Evolutionary conservation across 345 rosid species (phyloP).

Genomic region (Laguncularia racemosa): DNA sequence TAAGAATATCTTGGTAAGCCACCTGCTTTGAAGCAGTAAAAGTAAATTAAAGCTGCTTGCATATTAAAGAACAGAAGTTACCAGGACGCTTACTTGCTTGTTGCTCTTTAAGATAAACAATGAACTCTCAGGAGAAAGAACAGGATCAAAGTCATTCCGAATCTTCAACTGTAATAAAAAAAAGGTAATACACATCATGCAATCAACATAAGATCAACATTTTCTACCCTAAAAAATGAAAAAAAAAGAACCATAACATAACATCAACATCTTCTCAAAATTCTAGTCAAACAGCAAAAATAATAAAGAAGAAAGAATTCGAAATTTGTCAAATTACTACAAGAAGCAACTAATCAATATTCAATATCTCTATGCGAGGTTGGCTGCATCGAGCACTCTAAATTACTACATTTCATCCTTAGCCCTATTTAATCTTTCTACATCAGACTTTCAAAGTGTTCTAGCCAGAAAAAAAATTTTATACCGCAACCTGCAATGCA

Average conservation of each 20-base stretch:
- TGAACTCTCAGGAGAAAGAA: conserved; percentile 99
- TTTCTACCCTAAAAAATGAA: too few relatives aligned
- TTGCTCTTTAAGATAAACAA: conserved; percentile 91
- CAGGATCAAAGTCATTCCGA: conserved; percentile 99
- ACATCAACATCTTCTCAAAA: neutral
- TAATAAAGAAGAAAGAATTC: conserved; percentile 1
- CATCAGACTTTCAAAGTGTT: neutral
- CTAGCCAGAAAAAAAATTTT: too few relatives aligned
- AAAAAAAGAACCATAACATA: too few relatives aligned
- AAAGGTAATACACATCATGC: conserved; percentile 7
- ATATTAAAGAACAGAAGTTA: conserved; percentile 12
- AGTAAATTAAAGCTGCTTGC: neutral
- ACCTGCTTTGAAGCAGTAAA: conserved; percentile 41
- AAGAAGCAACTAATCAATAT: neutral
- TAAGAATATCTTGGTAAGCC: conserved; percentile 73
- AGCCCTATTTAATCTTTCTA: too few relatives aligned
- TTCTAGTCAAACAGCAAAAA: neutral
- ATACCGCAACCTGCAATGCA: too few relatives aligned
- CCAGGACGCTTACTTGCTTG: conserved; percentile 58
- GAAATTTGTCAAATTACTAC: neutral
- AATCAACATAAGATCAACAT: conserved; percentile 5
- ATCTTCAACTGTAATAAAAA: conserved; percentile 74
- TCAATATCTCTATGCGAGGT: too few relatives aligned
- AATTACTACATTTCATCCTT: too few relatives aligned
- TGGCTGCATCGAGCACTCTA: too few relatives aligned